These are phyloP conservation scores for Nakazawaea laoshanensis DNA, from an alignment of 805 yeast genomes.

Conservation along the genomic window DNA sequence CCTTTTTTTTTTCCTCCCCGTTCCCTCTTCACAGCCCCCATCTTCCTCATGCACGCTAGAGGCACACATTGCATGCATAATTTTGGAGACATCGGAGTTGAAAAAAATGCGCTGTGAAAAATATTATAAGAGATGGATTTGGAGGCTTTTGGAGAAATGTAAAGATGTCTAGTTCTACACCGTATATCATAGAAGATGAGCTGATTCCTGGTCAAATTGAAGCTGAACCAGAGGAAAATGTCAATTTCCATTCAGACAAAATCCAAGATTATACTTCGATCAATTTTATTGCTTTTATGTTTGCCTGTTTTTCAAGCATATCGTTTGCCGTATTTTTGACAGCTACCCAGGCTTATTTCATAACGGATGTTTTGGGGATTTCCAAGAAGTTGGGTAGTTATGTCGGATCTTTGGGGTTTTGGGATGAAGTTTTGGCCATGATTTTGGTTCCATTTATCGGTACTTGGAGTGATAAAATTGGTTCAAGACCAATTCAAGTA, in stretches of 20 bases:
- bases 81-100: conserved; percentile 6
- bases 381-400: conserved; percentile 29
- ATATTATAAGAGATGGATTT: no score
- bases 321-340: conserved; percentile 21
- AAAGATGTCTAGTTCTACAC: conserved; percentile 5
- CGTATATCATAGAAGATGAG: conserved; percentile 5
- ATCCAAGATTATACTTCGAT: conserved; percentile 15
- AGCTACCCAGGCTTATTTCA: conserved; percentile 22
- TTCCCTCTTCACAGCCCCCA: no score
- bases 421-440: conserved; percentile 52
- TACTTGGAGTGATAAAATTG: conserved; percentile 51
- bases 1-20: neutral
- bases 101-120: neutral
- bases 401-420: conserved; percentile 41
- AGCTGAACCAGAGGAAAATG: neutral
- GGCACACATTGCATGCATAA: no score
- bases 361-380: conserved; percentile 22
- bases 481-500: conserved; percentile 45
- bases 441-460: conserved; percentile 54
- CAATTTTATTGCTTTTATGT: conserved; percentile 18
- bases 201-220: neutral
- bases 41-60: no score
- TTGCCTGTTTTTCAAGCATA: conserved; percentile 15
- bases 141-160: neutral
- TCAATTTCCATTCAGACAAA: conserved; percentile 1